phyloP scores from a whole-genome alignment of 768 basidiomycete genomes.

The Tulasnella sp. region DNA sequence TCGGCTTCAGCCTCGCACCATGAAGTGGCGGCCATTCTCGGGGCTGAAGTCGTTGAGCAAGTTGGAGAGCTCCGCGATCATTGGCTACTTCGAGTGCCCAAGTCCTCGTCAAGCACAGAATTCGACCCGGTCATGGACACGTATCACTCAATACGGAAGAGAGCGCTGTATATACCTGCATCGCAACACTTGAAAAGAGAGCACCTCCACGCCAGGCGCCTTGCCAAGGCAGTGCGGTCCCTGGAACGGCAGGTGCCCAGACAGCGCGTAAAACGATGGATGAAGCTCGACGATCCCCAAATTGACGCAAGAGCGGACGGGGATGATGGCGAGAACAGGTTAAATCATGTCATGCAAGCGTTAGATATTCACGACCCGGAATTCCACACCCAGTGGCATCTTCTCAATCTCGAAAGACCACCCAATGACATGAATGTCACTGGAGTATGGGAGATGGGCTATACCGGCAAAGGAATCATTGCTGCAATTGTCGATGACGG shows the following conservation, averaged over 20 bases:
- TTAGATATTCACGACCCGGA: constrained; percentile 77
- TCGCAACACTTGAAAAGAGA: constrained; percentile 30
- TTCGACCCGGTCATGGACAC: constrained; percentile 34
- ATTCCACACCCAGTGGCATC: constrained; percentile 87
- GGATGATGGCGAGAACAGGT: neutral
- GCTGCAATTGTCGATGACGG: constrained; percentile 94
- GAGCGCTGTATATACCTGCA: constrained; percentile 48
- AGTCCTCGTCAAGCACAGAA: constrained; percentile 35
- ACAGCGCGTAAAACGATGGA: constrained; percentile 51
- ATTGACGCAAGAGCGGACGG: neutral
- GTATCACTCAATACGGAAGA: constrained; percentile 45
- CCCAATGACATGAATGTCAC: constrained; percentile 84
- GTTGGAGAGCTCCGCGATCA: constrained; percentile 75
- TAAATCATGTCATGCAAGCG: constrained; percentile 44
- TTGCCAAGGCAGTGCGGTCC: constrained; percentile 42
- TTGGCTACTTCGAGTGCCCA: constrained; percentile 61
- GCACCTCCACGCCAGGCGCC: constrained; percentile 37
- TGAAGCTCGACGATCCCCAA: constrained; percentile 9
- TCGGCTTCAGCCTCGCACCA: constrained; percentile 49
- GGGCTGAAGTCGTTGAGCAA: constrained; percentile 82
- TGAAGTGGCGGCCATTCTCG: constrained; percentile 57
- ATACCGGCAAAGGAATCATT: constrained; percentile 81
- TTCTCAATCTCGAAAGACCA: constrained; percentile 79
- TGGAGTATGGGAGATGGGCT: constrained; percentile 78
- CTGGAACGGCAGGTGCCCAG: constrained; percentile 62